A percentile compares a stretch with the other conserved stretches of the same genome.
These are phyloP conservation scores for Crithidia bombi DNA, from an alignment of 208 protist genomes.

Conservation along the genomic window DNA sequence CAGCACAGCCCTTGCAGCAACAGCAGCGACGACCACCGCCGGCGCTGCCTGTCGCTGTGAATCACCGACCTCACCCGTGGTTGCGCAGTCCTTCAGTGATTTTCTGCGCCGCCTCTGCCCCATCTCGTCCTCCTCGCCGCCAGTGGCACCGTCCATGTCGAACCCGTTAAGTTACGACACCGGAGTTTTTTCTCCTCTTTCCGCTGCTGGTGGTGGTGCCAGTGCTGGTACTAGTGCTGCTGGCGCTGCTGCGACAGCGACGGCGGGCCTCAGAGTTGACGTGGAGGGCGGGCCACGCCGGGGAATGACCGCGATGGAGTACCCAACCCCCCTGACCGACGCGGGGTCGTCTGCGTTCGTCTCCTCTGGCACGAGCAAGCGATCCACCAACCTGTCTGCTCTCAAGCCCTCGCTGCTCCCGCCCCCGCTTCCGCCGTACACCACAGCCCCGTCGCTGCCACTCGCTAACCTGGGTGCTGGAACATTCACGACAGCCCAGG, in stretches of 20 bases:
- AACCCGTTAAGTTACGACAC: slow-evolving; percentile 10
- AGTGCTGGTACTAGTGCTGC: neutral
- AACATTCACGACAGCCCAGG: slow-evolving; percentile 17
- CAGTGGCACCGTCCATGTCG: neutral
- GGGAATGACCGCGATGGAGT: neutral
- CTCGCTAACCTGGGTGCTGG: slow-evolving; percentile 11
- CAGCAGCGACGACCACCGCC: neutral
- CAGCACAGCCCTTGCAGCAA: neutral
- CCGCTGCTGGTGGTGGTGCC: neutral
- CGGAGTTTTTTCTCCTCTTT: neutral
- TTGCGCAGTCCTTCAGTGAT: slow-evolving; percentile 16
- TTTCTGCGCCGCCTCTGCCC: slow-evolving; percentile 29
- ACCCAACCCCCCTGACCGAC: neutral
- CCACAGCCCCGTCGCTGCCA: slow-evolving; percentile 1
- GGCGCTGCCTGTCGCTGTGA: neutral
- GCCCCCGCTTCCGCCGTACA: slow-evolving; percentile 28
- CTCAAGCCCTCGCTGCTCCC: neutral
- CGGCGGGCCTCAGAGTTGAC: neutral
- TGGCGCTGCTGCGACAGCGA: too few species aligned
- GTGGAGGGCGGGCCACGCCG: neutral
- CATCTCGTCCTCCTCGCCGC: neutral
- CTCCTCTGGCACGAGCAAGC: neutral
- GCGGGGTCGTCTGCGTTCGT: neutral
- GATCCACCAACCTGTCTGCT: neutral
- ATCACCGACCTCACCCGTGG: slow-evolving; percentile 9